Conservation (phyloP, 176 grass and related monocot species). For the Triticum turgidum region DNA sequence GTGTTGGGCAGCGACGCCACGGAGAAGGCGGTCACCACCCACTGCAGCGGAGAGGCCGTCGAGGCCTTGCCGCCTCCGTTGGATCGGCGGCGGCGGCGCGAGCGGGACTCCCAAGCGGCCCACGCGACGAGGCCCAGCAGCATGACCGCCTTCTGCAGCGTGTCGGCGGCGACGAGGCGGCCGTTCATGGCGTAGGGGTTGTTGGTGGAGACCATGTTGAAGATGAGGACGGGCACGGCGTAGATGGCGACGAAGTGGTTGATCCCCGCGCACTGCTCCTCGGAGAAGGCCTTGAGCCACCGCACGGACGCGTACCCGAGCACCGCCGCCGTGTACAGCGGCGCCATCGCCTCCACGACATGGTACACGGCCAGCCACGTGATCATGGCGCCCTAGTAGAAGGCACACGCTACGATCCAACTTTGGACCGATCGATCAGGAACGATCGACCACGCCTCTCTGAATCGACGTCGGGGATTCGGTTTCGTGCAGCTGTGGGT, state of each 20-base stretch:
- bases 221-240: constrained; percentile 70
- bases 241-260: constrained; percentile 88
- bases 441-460: neutral
- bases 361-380: constrained; percentile 47
- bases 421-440: neutral
- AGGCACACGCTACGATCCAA: neutral
- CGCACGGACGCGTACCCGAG: constrained; percentile 68
- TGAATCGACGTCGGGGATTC: neutral
- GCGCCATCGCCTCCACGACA: constrained; percentile 80
- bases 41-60: constrained; percentile 34
- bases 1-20: constrained; percentile 87
- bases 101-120: constrained; percentile 33
- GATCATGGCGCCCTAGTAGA: constrained; percentile 34
- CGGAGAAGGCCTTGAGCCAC: constrained; percentile 58
- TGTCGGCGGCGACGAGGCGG: constrained; percentile 73
- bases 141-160: constrained; percentile 65
- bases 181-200: constrained; percentile 69
- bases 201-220: constrained; percentile 79
- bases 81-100: neutral
- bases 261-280: constrained; percentile 75
- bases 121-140: constrained; percentile 57
- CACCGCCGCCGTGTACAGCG: constrained; percentile 72
- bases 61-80: neutral
- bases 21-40: constrained; percentile 82
- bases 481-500: neutral